Conservation (phyloP, 768 basidiomycete species). For the Xerocomus brunneocitrinus region DNA sequence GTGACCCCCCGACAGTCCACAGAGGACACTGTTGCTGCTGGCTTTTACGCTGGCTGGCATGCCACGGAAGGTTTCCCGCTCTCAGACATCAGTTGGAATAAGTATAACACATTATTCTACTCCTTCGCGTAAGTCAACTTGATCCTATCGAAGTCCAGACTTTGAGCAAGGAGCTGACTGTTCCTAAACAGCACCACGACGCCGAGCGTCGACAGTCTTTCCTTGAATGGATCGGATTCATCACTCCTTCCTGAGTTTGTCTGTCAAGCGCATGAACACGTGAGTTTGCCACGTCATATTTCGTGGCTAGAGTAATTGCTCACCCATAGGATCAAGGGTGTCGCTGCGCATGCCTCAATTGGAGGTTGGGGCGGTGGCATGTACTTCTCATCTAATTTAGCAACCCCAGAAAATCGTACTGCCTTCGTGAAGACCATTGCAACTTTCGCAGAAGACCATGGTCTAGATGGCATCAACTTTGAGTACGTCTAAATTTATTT, state of each 20-base stretch:
- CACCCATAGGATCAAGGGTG: conserved; percentile 36
- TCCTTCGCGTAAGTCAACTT: conserved; percentile 51
- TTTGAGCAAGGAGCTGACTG: background rate
- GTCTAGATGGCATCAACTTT: conserved; percentile 51
- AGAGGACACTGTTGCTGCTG: conserved; percentile 18
- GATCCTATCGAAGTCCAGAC: background rate
- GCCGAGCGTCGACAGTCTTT: conserved; percentile 27
- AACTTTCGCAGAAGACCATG: conserved; percentile 44
- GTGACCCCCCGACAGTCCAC: background rate
- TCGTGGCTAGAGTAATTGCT: background rate
- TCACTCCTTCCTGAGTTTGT: conserved; percentile 56
- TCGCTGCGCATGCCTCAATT: conserved; percentile 54
- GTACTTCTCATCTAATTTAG: conserved; percentile 61
- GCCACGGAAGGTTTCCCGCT: conserved; percentile 47
- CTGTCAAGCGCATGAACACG: conserved; percentile 34
- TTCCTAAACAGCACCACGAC: conserved; percentile 31
- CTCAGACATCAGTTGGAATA: conserved; percentile 57
- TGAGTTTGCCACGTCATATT: conserved; percentile 12
- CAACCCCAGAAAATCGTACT: conserved; percentile 51
- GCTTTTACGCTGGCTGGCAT: conserved; percentile 72
- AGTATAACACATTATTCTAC: conserved; percentile 67
- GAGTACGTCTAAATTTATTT: conserved; percentile 16
- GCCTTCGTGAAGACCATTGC: conserved; percentile 60
- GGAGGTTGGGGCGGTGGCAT: conserved; percentile 69
- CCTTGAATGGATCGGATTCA: conserved; percentile 41